Evolutionary conservation across 2,329 filamentous ascomycete genomes (phyloP).

Genomic region (Xylariaceae sp.): DNA sequence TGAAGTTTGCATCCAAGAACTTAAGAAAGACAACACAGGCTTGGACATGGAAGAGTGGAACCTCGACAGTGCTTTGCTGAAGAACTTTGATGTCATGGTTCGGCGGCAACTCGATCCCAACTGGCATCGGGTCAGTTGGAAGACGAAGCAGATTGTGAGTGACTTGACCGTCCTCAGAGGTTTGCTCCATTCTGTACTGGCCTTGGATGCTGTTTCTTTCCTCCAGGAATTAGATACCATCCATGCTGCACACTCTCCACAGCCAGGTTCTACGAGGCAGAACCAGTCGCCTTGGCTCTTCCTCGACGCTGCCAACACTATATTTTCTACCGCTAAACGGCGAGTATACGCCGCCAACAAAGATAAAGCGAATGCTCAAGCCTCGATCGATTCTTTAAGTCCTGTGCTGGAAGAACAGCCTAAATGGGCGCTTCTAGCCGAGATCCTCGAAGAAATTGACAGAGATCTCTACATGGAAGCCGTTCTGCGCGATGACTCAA

Average conservation of each 20-base stretch:
- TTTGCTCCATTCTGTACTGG: constrained; percentile 75
- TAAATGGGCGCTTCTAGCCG: constrained; percentile 86
- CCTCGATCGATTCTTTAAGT: constrained; percentile 56
- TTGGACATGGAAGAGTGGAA: constrained; percentile 98
- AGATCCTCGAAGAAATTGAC: constrained; percentile 90
- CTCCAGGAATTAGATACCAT: constrained; percentile 92
- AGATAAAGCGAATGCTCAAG: constrained; percentile 47
- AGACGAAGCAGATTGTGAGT: constrained; percentile 89
- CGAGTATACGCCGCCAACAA: constrained; percentile 71
- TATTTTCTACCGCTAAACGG: constrained; percentile 84
- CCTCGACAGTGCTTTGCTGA: constrained; percentile 83
- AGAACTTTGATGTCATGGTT: constrained; percentile 85
- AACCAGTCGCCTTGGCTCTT: constrained; percentile 95
- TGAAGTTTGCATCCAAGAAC: constrained; percentile 85
- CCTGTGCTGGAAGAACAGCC: constrained; percentile 90
- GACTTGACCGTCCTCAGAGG: constrained; percentile 79
- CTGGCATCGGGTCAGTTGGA: constrained; percentile 94
- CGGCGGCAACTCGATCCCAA: constrained; percentile 89
- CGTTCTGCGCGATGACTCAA: constrained; percentile 70
- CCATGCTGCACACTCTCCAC: constrained; percentile 81
- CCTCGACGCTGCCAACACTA: constrained; percentile 86
- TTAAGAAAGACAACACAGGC: constrained; percentile 84
- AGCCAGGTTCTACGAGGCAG: constrained; percentile 79
- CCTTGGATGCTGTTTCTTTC: constrained; percentile 86
- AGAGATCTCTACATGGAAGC: constrained; percentile 83